Conservation (phyloP, 2,329 filamentous ascomycete genomes). For the Trichoderma koningii region DNA sequence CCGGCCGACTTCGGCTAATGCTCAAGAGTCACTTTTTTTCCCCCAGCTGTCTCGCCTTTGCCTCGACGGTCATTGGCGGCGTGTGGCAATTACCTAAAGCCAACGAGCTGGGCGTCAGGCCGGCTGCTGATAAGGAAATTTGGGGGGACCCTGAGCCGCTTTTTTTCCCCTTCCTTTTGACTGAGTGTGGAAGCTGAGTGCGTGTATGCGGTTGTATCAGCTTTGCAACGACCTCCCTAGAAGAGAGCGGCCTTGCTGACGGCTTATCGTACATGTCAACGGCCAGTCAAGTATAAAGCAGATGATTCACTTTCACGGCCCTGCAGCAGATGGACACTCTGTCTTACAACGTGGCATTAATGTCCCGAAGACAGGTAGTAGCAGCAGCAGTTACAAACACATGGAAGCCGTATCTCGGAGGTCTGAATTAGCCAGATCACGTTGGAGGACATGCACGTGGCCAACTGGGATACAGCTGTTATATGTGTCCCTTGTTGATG, state of each 20-base stretch:
- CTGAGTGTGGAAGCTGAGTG: too few species aligned
- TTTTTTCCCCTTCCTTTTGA: not conserved
- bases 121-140: slow-evolving; percentile 21
- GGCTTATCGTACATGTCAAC: slow-evolving; percentile 3
- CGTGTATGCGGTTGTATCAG: not conserved
- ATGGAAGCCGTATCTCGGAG: not conserved
- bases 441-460: slow-evolving; percentile 1
- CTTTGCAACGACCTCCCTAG: slow-evolving; percentile 15
- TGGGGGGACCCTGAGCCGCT: not conserved
- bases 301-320: not conserved
- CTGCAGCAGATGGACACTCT: too few species aligned
- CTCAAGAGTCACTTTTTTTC: slow-evolving; percentile 14
- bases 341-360: slow-evolving; percentile 14
- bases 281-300: not conserved
- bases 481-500: not conserved
- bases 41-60: not conserved
- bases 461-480: not conserved
- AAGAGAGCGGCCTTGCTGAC: slow-evolving; percentile 11
- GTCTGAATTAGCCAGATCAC: not conserved
- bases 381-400: not conserved
- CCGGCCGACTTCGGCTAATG: slow-evolving; percentile 32
- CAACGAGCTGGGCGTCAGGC: not conserved
- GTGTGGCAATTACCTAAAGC: slow-evolving; percentile 21
- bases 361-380: not conserved
- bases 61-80: slow-evolving; percentile 26